Evolutionary conservation across 2,329 filamentous ascomycete species (phyloP), one percentile per base, ranked within the genome.

Genomic region (Talaromyces marneffei): DNA sequence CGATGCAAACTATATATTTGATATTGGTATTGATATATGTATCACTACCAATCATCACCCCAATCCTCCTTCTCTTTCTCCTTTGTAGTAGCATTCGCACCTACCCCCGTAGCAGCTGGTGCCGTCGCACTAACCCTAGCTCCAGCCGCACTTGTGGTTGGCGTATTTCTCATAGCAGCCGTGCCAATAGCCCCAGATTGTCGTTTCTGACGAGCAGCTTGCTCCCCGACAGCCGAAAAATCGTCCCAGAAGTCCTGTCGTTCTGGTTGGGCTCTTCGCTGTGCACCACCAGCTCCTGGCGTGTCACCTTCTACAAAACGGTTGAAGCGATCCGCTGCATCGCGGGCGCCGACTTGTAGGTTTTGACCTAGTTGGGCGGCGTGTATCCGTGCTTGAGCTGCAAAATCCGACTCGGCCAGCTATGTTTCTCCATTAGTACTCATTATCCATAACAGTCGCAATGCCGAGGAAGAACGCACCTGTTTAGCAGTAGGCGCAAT

Each of bases 401-500:
- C 88, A 66, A 93, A 84, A 55, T 93, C 90, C 25, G 88, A 87
- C 72, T 95, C 88, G 25, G 89, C 88, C 66, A 97, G 78, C 90
- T 95, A 65, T 37, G 50, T 14, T 23, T 31, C n/a, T n/a, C n/a
- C n/a, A 33, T 35, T 23, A 52, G 48, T 14, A 33, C 1, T n/a
- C 29, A 33, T 3, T 16, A 2, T 16, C 16, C 42, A 16, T 16
- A 46, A 27, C 14, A 20, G 4, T 27, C 25, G 25, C 5, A 7
- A n/a, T n/a, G n/a, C n/a, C 40, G 33, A 42, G 31, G 52, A 39
- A 35, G 25, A 57, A 69, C 82, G 64, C 81, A 92, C 89, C 85
- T 92, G 90, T 71, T 91, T 89, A 64, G 94, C 91, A 29, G 92
- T 94, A 9, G 94, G 94, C 77, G 96, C 92, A 59, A 99, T 91